Evolutionary conservation across 768 basidiomycete species (phyloP).

Genomic region (Termitomyces sp.): DNA sequence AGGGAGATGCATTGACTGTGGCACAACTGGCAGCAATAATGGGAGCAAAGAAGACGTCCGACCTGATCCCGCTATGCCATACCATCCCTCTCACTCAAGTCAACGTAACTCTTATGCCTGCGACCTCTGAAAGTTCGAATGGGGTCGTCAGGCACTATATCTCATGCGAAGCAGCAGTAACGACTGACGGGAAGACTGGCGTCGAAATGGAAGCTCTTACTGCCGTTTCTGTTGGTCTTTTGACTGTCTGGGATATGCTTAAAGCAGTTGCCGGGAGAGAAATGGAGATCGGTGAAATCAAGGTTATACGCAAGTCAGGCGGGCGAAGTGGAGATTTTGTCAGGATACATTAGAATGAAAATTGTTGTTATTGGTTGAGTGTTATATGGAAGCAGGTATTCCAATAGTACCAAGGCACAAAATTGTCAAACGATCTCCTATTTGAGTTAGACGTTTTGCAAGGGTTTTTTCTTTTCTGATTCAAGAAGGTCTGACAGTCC

Average conservation of each 20-base stretch:
- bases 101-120: slow-evolving; percentile 53
- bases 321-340: slow-evolving; percentile 71
- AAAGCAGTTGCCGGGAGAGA: slow-evolving; percentile 86
- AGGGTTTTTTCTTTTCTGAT: background rate
- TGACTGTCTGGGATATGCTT: slow-evolving; percentile 93
- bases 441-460: background rate
- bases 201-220: slow-evolving; percentile 93
- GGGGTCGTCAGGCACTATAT: slow-evolving; percentile 38
- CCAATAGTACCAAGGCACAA: background rate
- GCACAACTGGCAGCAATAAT: slow-evolving; percentile 86
- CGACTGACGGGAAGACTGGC: slow-evolving; percentile 76
- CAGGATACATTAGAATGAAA: slow-evolving; percentile 12
- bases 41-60: slow-evolving; percentile 78
- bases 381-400: background rate
- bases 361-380: background rate
- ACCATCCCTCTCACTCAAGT: slow-evolving; percentile 71
- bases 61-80: slow-evolving; percentile 85
- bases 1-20: slow-evolving; percentile 68
- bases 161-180: slow-evolving; percentile 59
- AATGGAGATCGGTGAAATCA: slow-evolving; percentile 71
- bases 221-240: slow-evolving; percentile 69
- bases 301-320: slow-evolving; percentile 63
- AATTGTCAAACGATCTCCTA: background rate
- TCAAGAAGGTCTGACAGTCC: slow-evolving; percentile 24
- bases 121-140: slow-evolving; percentile 17